Conservation (phyloP, 257 asterid species). For the Handroanthus guayacan region DNA sequence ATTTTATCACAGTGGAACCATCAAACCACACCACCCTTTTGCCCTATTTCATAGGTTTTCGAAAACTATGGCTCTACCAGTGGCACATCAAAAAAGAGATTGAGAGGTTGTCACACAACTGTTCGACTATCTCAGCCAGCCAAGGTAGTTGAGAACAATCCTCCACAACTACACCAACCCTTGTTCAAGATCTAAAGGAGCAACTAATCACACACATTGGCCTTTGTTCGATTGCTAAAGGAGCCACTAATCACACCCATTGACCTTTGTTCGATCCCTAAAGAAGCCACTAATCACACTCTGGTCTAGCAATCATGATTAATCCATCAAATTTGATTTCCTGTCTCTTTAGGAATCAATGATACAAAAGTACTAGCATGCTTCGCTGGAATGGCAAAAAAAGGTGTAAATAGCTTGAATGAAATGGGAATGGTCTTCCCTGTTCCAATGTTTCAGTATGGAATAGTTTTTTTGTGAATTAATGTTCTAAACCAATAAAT, state of each 20-base stretch:
- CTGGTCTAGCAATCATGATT: constrained; percentile 2
- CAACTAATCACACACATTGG: too few species aligned
- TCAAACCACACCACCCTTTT: too few species aligned
- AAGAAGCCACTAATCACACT: constrained; percentile 4
- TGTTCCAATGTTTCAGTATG: too few species aligned
- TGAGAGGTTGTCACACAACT: constrained; percentile 15
- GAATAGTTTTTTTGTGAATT: too few species aligned
- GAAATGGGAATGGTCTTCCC: too few species aligned
- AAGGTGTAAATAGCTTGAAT: too few species aligned
- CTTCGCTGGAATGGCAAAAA: too few species aligned
- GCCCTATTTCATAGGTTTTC: too few species aligned
- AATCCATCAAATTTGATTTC: constrained; percentile 27
- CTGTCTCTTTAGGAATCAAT: constrained; percentile 29
- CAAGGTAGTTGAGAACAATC: constrained; percentile 13
- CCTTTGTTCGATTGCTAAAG: not conserved
- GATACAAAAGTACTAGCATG: not conserved
- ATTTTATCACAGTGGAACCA: too few species aligned
- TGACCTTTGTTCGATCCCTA: not conserved
- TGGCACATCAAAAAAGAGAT: not conserved
- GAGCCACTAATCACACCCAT: constrained; percentile 7
- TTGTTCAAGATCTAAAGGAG: too few species aligned
- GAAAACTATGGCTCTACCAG: too few species aligned
- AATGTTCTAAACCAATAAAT: too few species aligned
- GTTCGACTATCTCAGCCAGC: not conserved
- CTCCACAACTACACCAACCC: not conserved